These are phyloP conservation scores for Aspergillus leporis DNA, from an alignment of 495 filamentous ascomycete species.

Conservation along the genomic window DNA sequence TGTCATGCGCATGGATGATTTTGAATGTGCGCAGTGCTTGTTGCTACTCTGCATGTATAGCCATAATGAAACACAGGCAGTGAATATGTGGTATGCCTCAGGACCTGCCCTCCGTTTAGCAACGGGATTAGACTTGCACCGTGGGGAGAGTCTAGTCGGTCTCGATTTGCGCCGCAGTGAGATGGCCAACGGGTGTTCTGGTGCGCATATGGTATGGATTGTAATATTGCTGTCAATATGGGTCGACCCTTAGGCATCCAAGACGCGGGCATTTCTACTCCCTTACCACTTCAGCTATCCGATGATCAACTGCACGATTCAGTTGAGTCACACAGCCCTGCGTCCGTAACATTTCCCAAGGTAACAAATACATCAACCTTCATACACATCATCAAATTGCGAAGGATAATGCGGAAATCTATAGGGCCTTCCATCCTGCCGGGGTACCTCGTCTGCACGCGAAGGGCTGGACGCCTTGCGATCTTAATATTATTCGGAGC, in stretches of 20 bases:
- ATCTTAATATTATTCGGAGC: slow-evolving; percentile 4
- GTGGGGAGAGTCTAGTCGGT: slow-evolving; percentile 9
- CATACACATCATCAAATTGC: slow-evolving; percentile 17
- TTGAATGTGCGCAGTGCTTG: slow-evolving; percentile 16
- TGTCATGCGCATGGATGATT: slow-evolving; percentile 6
- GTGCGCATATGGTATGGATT: slow-evolving; percentile 14
- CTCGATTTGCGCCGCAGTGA: not conserved
- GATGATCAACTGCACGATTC: slow-evolving; percentile 2
- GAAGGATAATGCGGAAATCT: slow-evolving; percentile 12
- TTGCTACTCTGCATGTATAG: slow-evolving; percentile 17
- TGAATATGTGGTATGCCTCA: slow-evolving; percentile 15
- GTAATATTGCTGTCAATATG: slow-evolving; percentile 17
- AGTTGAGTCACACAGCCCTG: not conserved
- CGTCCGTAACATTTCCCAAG: not conserved
- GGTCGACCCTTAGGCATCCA: slow-evolving; percentile 13
- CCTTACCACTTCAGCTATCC: slow-evolving; percentile 4
- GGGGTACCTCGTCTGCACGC: not conserved
- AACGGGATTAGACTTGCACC: slow-evolving; percentile 13
- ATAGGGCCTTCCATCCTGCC: slow-evolving; percentile 9
- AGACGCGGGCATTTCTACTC: slow-evolving; percentile 9
- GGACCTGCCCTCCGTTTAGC: slow-evolving; percentile 15
- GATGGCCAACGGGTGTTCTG: slow-evolving; percentile 14
- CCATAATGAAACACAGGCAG: slow-evolving; percentile 15
- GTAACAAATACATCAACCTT: slow-evolving; percentile 12
- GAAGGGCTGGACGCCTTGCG: not conserved